These are phyloP conservation scores for Neolentinus lepideus DNA, from an alignment of 1,284 basidiomycete genomes.

Conservation along the genomic window DNA sequence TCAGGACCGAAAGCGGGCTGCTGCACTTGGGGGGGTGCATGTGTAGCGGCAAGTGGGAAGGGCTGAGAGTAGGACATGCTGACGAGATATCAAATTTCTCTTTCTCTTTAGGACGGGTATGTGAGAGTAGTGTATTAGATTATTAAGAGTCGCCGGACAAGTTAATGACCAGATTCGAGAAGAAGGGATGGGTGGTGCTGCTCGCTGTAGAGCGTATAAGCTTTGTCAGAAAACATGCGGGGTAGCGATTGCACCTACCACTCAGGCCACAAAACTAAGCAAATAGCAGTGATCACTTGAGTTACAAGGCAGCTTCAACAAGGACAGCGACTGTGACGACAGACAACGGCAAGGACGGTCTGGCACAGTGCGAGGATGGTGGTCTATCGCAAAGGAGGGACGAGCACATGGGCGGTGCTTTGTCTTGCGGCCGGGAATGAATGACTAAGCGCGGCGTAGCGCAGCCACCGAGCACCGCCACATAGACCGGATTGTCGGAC, in stretches of 20 bases:
- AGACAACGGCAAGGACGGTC: not conserved
- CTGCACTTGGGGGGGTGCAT: conserved; percentile 35
- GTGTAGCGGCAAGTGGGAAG: conserved; percentile 58
- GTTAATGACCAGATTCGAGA: not conserved
- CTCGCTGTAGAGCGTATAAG: not conserved
- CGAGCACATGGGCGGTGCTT: not conserved
- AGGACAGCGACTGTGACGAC: not conserved
- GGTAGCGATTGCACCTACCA: not conserved
- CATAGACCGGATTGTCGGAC: no score
- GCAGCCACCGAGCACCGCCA: not conserved
- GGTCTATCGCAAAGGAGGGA: not conserved
- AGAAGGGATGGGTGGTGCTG: not conserved
- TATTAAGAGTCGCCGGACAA: not conserved
- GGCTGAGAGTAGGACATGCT: conserved; percentile 54
- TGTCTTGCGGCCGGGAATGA: not conserved
- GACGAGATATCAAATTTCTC: not conserved
- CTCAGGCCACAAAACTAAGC: not conserved
- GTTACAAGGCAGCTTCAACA: not conserved
- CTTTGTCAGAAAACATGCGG: not conserved
- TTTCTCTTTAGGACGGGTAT: not conserved
- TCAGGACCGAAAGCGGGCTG: conserved; percentile 65
- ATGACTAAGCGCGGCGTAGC: not conserved
- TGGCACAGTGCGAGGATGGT: not conserved
- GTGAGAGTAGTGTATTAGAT: no score
- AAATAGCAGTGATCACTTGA: not conserved